A percentile compares a stretch with the other conserved stretches of the same genome.
Conservation (phyloP, 371 early-diverging fungal genomes). For the Zychaea mexicana region DNA sequence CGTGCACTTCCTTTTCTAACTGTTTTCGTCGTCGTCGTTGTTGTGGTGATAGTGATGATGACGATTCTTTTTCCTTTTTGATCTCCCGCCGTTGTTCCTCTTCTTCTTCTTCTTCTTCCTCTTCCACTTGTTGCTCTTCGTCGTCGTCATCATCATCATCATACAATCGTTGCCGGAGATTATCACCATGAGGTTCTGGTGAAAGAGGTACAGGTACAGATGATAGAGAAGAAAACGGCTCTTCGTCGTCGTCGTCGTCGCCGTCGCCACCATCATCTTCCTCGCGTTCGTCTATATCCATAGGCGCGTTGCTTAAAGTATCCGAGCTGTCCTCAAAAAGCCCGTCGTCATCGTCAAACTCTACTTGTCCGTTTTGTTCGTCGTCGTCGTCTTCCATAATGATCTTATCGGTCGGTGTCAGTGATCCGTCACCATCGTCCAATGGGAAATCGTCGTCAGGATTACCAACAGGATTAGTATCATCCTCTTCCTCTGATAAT, state of each 20-base stretch:
- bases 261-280: conserved; percentile 21
- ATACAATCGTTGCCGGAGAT: too few relatives aligned
- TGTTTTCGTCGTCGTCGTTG: not conserved
- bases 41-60: not conserved
- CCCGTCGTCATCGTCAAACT: conserved; percentile 11
- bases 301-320: conserved; percentile 18
- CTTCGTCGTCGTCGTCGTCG: conserved; percentile 22
- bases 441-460: conserved; percentile 12
- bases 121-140: not conserved
- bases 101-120: conserved; percentile 8
- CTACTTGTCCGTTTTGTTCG: not conserved
- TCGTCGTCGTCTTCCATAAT: conserved; percentile 15
- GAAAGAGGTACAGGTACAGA: conserved; percentile 3
- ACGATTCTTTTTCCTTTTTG: not conserved
- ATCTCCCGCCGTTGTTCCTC: not conserved
- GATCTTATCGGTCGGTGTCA: conserved; percentile 22
- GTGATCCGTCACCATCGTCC: conserved; percentile 26
- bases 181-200: conserved; percentile 7
- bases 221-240: conserved; percentile 14
- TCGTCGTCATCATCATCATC: conserved; percentile 23
- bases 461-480: not conserved
- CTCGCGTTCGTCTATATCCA: conserved; percentile 19
- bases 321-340: conserved; percentile 20
- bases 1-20: not conserved
- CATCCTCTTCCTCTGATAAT: conserved; percentile 34